phyloP scores from a whole-genome alignment of 2,329 filamentous ascomycete genomes.

The Stachybotrys chlorohalonatus region DNA sequence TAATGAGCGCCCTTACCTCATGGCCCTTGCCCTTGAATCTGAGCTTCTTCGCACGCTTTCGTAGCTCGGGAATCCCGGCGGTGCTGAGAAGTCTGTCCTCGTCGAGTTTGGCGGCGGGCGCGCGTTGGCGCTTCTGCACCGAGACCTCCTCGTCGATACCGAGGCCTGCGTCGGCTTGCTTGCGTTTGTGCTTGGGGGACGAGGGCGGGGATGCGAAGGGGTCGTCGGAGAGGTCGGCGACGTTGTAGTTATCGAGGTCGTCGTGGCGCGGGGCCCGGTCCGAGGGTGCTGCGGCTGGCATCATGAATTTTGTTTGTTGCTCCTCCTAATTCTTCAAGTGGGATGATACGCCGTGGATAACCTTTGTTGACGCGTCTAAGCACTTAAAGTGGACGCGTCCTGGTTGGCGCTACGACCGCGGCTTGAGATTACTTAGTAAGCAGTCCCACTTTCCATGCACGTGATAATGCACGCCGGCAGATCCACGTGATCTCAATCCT shows the following conservation, averaged over 20 bases:
- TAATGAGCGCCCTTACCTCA: constrained; percentile 46
- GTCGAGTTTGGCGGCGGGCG: constrained; percentile 76
- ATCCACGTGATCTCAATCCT: constrained; percentile 5
- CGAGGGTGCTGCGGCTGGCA: constrained; percentile 14
- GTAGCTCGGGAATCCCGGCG: constrained; percentile 74
- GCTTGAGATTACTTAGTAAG: background rate
- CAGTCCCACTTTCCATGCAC: constrained; percentile 7
- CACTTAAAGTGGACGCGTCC: background rate
- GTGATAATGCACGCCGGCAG: constrained; percentile 11
- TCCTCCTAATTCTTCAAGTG: background rate
- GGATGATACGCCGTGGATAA: too few species aligned
- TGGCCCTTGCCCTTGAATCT: constrained; percentile 90
- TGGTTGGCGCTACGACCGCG: background rate
- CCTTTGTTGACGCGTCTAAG: constrained; percentile 7
- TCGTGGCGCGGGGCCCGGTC: constrained; percentile 30
- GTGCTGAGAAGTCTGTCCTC: constrained; percentile 76
- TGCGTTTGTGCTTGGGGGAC: constrained; percentile 34
- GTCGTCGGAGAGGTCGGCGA: constrained; percentile 41
- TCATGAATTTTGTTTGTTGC: constrained; percentile 1
- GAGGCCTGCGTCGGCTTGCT: constrained; percentile 43
- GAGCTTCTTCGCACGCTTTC: constrained; percentile 59
- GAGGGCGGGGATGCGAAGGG: constrained; percentile 39
- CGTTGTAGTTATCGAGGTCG: constrained; percentile 69
- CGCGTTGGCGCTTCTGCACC: constrained; percentile 63
- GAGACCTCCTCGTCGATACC: constrained; percentile 84